These are phyloP conservation scores for Cladophialophora exuberans DNA, from an alignment of 2,329 filamentous ascomycete species.

Conservation along the genomic window DNA sequence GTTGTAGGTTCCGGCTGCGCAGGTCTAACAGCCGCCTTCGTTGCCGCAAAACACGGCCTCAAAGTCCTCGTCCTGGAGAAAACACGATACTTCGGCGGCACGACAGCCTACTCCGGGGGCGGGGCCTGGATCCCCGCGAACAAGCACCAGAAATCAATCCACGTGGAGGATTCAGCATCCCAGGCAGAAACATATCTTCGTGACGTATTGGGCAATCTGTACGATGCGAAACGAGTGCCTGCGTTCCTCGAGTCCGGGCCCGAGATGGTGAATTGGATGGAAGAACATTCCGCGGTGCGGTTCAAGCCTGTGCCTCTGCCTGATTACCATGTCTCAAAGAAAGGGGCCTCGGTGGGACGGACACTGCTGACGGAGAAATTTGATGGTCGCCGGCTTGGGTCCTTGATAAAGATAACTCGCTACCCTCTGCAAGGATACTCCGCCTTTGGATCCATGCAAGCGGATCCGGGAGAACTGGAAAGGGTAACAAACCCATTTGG, in stretches of 20 bases:
- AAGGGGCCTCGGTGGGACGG: constrained; percentile 10
- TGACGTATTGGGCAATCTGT: constrained; percentile 11
- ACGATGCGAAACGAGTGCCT: neutral
- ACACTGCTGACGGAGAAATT: constrained; percentile 14
- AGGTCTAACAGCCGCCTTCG: constrained; percentile 39
- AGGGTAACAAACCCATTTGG: constrained; percentile 13
- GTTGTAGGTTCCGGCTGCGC: constrained; percentile 41
- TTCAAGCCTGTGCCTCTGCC: constrained; percentile 17
- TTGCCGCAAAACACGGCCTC: constrained; percentile 34
- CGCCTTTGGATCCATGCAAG: constrained; percentile 21
- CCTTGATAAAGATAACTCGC: constrained; percentile 9
- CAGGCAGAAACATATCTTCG: constrained; percentile 14
- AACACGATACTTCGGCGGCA: constrained; percentile 38
- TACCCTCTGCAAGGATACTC: constrained; percentile 16
- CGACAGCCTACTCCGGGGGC: constrained; percentile 41
- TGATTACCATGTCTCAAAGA: constrained; percentile 14
- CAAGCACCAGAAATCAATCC: constrained; percentile 20
- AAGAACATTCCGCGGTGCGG: neutral
- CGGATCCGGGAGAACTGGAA: constrained; percentile 10
- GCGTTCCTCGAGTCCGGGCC: constrained; percentile 1
- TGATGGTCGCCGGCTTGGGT: constrained; percentile 11
- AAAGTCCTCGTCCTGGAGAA: constrained; percentile 41
- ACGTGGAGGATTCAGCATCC: constrained; percentile 3
- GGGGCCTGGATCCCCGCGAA: constrained; percentile 43
- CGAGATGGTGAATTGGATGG: constrained; percentile 9